Percentiles rank a stretch among this genome's conserved stretches.
phyloP scores from a whole-genome alignment of 192 early-diverging fungal genomes.

The Neocallimastix lanati region DNA sequence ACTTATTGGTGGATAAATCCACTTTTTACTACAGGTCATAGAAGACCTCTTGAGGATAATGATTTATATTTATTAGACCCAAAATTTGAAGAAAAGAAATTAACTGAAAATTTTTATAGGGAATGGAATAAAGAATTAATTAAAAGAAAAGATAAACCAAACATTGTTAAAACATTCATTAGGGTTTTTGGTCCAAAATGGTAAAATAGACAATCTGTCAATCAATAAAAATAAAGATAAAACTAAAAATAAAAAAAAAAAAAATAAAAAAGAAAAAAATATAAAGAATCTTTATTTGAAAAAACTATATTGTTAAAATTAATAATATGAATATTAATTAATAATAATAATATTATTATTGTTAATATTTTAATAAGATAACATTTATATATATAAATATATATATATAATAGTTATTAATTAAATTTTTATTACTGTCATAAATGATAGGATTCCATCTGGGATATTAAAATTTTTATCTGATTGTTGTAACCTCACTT shows the following conservation, averaged over 20 bases:
- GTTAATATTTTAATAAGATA: too few relatives aligned
- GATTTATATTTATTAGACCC: neutral
- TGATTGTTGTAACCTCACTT: neutral
- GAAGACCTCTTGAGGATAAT: neutral
- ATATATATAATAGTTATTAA: too few relatives aligned
- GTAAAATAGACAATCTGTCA: too few relatives aligned
- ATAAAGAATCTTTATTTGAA: too few relatives aligned
- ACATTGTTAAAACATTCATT: neutral
- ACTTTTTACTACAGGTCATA: neutral
- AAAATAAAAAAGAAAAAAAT: too few relatives aligned
- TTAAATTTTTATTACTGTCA: too few relatives aligned
- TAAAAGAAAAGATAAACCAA: neutral
- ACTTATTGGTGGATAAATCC: neutral
- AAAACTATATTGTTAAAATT: too few relatives aligned
- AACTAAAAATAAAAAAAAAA: too few relatives aligned
- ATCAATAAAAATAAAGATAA: too few relatives aligned
- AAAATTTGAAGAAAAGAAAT: neutral
- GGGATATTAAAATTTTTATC: neutral
- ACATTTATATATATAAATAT: too few relatives aligned
- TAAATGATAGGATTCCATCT: neutral
- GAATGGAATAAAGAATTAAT: neutral
- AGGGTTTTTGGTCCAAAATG: neutral
- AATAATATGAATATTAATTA: too few relatives aligned
- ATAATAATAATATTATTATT: too few relatives aligned
- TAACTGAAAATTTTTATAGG: neutral